These are phyloP conservation scores for Ambrosiella xylebori DNA, from an alignment of 2,329 filamentous ascomycete species.

Conservation along the genomic window DNA sequence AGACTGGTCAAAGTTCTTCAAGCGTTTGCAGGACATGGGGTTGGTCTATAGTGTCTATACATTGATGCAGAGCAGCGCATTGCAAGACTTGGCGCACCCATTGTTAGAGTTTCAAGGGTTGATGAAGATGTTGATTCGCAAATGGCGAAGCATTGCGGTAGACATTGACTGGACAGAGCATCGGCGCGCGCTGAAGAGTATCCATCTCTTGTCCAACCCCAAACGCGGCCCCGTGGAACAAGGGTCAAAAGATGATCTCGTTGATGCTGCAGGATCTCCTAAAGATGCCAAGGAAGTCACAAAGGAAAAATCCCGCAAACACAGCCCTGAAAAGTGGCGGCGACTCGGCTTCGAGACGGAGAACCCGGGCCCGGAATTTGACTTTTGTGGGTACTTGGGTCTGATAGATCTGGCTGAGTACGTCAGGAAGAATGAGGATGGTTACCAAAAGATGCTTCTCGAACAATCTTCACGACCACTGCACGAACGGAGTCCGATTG, in stretches of 20 bases:
- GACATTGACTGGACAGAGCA: conserved; percentile 81
- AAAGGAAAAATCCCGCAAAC: conserved; percentile 48
- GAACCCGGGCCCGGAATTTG: conserved; percentile 72
- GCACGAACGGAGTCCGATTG: conserved; percentile 67
- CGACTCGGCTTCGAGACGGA: conserved; percentile 83
- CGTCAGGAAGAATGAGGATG: conserved; percentile 78
- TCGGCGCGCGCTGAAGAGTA: conserved; percentile 64
- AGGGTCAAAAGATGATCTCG: conserved; percentile 23
- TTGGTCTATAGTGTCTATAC: conserved; percentile 82
- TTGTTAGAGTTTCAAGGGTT: conserved; percentile 84
- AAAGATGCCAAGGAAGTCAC: background rate
- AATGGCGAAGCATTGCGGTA: conserved; percentile 73
- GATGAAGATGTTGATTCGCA: conserved; percentile 71
- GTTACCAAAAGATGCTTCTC: conserved; percentile 77
- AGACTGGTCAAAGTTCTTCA: conserved; percentile 94
- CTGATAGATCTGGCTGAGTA: conserved; percentile 97
- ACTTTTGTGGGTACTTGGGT: conserved; percentile 69
- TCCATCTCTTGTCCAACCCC: conserved; percentile 68
- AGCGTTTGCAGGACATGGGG: conserved; percentile 77
- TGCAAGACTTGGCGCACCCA: conserved; percentile 80
- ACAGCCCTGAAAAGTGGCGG: conserved; percentile 85
- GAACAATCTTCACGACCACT: conserved; percentile 66
- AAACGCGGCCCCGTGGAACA: conserved; percentile 29
- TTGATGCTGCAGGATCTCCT: conserved; percentile 15
- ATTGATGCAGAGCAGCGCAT: conserved; percentile 83